These are phyloP conservation scores for Protomyces inundatus DNA, from an alignment of 1,139 yeast species.

Conservation along the genomic window DNA sequence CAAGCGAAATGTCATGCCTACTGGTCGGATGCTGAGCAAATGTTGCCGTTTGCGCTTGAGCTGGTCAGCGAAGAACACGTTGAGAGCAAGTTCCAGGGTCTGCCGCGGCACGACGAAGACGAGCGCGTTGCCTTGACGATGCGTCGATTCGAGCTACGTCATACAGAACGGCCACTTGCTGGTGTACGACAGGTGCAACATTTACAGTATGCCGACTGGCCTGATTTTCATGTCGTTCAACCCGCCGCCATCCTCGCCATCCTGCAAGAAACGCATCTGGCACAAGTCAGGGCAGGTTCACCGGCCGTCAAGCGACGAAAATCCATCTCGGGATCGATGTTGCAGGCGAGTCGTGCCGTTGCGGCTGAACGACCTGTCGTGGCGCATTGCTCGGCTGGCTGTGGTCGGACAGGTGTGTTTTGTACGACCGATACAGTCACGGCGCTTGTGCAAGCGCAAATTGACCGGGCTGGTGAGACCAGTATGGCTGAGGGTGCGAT, in stretches of 20 bases:
- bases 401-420: constrained; percentile 87
- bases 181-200: constrained; percentile 47
- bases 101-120: neutral
- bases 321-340: neutral
- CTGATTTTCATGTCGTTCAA: constrained; percentile 70
- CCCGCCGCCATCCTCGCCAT: constrained; percentile 52
- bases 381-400: constrained; percentile 87
- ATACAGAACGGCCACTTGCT: constrained; percentile 4
- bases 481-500: neutral
- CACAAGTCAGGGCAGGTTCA: constrained; percentile 26
- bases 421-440: constrained; percentile 66
- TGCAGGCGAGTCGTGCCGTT: neutral
- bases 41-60: neutral
- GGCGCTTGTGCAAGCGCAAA: constrained; percentile 41
- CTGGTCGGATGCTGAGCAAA: constrained; percentile 42
- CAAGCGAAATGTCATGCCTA: constrained; percentile 53
- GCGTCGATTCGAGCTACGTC: constrained; percentile 31
- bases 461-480: neutral
- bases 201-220: constrained; percentile 70
- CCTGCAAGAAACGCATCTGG: constrained; percentile 40
- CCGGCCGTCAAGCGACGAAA: constrained; percentile 12
- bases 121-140: constrained; percentile 29
- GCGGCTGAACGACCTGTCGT: constrained; percentile 45
- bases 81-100: neutral
- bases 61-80: neutral